These are phyloP conservation scores for Platismatia glauca DNA, from an alignment of 495 filamentous ascomycete species.

Conservation along the genomic window DNA sequence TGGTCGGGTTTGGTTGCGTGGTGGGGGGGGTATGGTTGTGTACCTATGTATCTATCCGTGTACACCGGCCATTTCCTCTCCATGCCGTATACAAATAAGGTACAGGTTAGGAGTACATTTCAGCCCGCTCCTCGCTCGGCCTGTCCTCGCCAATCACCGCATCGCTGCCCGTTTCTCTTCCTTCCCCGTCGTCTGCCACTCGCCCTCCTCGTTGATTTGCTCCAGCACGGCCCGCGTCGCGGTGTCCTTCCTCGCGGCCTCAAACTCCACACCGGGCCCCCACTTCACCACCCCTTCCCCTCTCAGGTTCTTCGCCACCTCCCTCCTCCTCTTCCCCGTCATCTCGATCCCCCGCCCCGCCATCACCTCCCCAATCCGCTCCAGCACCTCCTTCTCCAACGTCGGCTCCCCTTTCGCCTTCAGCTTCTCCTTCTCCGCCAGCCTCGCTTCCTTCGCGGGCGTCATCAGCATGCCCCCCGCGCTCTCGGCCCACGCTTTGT, in stretches of 20 bases:
- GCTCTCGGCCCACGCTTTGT: slow-evolving; percentile 35
- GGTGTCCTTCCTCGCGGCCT: neutral
- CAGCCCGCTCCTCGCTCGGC: neutral
- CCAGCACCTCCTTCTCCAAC: slow-evolving; percentile 19
- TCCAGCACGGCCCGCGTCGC: neutral
- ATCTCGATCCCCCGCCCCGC: slow-evolving; percentile 31
- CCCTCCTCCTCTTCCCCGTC: slow-evolving; percentile 33
- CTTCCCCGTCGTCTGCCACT: neutral
- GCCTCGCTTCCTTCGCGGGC: neutral
- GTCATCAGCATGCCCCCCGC: slow-evolving; percentile 29
- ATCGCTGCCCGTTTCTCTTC: neutral
- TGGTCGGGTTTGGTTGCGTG: no score
- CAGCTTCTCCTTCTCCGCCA: neutral
- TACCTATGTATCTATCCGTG: neutral
- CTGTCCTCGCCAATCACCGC: neutral
- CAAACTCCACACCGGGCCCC: slow-evolving; percentile 20
- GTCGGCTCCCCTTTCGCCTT: slow-evolving; percentile 22
- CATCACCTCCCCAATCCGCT: slow-evolving; percentile 33
- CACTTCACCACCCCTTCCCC: slow-evolving; percentile 31
- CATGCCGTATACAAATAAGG: no score
- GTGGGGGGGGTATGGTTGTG: no score
- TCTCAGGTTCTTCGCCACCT: slow-evolving; percentile 31
- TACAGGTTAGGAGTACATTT: neutral
- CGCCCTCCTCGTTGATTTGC: neutral
- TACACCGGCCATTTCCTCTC: neutral